phyloP scores from a whole-genome alignment of 164 flowering plant genomes.

The Vitis rotundifolia region DNA sequence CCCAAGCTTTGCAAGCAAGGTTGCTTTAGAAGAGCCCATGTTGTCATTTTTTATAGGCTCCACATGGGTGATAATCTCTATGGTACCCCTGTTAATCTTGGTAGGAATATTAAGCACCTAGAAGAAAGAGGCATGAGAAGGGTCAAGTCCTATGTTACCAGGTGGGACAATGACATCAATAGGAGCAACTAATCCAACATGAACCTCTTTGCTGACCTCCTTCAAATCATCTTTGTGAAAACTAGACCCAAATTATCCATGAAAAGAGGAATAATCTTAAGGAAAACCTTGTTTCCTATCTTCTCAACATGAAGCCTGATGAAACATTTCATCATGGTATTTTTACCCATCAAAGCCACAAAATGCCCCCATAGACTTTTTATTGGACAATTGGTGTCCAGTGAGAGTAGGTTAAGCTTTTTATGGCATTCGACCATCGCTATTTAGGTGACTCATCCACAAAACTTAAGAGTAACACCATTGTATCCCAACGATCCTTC shows the following conservation, averaged over 20 bases:
- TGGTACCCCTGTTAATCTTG: conserved; percentile 76
- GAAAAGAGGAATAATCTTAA: conserved; percentile 58
- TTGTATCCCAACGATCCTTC: no score
- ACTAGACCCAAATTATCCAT: conserved; percentile 70
- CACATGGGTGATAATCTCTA: conserved; percentile 66
- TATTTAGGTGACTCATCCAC: no score
- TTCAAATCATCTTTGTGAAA: conserved; percentile 77
- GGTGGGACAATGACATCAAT: conserved; percentile 70
- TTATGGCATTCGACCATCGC: no score
- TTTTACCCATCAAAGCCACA: conserved; percentile 76
- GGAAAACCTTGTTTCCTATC: conserved; percentile 50
- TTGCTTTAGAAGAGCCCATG: conserved; percentile 72
- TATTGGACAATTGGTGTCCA: no score
- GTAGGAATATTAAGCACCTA: conserved; percentile 75
- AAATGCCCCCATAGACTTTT: conserved; percentile 63
- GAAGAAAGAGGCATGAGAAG: conserved; percentile 73
- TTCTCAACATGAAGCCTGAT: conserved; percentile 57
- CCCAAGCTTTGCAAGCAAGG: conserved; percentile 61
- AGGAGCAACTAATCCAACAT: conserved; percentile 68
- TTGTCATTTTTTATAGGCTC: conserved; percentile 69
- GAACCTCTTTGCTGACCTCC: conserved; percentile 76
- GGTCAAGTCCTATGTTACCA: conserved; percentile 73
- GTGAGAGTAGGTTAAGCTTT: no score
- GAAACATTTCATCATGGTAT: conserved; percentile 68
- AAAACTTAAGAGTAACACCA: no score